A percentile compares a stretch with the other conserved stretches of the same genome.
These are phyloP conservation scores for Epicoccum nigrum DNA, from an alignment of 2,329 filamentous ascomycete genomes.

Conservation along the genomic window DNA sequence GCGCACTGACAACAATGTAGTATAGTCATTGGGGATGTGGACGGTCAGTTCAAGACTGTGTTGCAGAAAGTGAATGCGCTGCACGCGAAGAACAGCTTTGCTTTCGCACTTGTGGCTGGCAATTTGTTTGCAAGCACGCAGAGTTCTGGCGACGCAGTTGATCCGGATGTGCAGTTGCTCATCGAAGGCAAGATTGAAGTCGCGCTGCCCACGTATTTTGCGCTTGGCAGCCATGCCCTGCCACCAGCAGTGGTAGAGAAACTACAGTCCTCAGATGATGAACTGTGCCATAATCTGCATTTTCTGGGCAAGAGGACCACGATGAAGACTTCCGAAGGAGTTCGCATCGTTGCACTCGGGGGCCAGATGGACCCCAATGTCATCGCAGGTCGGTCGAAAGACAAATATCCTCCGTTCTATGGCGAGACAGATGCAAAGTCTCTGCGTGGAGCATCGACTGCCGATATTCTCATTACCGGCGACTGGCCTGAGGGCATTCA, in stretches of 20 bases:
- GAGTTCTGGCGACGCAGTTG: conserved; percentile 57
- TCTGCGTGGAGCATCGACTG: conserved; percentile 75
- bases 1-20: conserved; percentile 50
- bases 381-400: conserved; percentile 67
- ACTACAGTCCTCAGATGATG: conserved; percentile 70
- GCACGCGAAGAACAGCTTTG: conserved; percentile 86
- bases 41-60: conserved; percentile 75
- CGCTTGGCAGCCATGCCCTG: conserved; percentile 74
- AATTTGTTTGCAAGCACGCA: conserved; percentile 73
- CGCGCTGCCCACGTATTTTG: conserved; percentile 89
- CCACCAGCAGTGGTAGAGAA: conserved; percentile 74
- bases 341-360: conserved; percentile 86
- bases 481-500: conserved; percentile 82
- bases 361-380: conserved; percentile 70
- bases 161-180: conserved; percentile 66
- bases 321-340: conserved; percentile 86
- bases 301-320: conserved; percentile 84
- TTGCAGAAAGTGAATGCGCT: conserved; percentile 81
- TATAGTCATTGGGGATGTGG: conserved; percentile 81
- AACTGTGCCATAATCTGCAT: conserved; percentile 88
- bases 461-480: conserved; percentile 86
- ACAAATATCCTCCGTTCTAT: conserved; percentile 79
- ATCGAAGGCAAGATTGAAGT: conserved; percentile 74
- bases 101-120: conserved; percentile 82
- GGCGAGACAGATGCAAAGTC: conserved; percentile 76